phyloP scores from a whole-genome alignment of 192 early-diverging fungal genomes.

The Coemansia sp. region DNA sequence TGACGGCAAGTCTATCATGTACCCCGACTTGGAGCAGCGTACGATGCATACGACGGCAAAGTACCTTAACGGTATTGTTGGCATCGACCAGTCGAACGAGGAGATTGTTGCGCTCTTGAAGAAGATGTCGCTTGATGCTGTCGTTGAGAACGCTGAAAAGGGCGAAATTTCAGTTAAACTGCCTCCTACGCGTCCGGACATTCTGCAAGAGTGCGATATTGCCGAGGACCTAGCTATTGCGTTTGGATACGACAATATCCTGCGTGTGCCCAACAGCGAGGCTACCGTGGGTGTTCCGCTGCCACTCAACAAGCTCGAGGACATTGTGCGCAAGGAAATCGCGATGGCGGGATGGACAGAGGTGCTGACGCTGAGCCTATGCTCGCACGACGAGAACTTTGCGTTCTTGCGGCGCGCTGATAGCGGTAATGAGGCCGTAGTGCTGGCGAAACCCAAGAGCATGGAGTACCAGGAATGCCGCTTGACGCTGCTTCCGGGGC shows the following conservation, averaged over 20 bases:
- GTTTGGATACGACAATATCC: slow-evolving; percentile 94
- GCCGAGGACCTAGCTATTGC: slow-evolving; percentile 98
- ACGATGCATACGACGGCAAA: slow-evolving; percentile 70
- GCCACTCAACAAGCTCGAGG: slow-evolving; percentile 92
- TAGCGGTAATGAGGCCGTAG: slow-evolving; percentile 76
- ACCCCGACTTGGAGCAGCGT: slow-evolving; percentile 74
- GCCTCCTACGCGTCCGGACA: slow-evolving; percentile 90
- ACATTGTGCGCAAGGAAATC: slow-evolving; percentile 80
- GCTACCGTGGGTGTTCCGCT: slow-evolving; percentile 86
- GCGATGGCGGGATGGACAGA: slow-evolving; percentile 94
- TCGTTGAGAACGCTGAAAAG: slow-evolving; percentile 29
- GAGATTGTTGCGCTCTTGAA: slow-evolving; percentile 76
- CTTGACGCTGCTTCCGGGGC: slow-evolving; percentile 86
- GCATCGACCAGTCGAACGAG: slow-evolving; percentile 64
- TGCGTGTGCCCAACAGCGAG: slow-evolving; percentile 73
- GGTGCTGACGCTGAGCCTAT: slow-evolving; percentile 91
- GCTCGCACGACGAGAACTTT: slow-evolving; percentile 98
- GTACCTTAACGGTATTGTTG: slow-evolving; percentile 90
- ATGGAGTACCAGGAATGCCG: slow-evolving; percentile 92
- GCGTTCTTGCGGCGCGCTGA: slow-evolving; percentile 82
- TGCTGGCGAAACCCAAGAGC: slow-evolving; percentile 90
- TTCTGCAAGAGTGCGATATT: slow-evolving; percentile 96
- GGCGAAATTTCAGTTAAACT: slow-evolving; percentile 70
- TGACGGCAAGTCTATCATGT: slow-evolving; percentile 68
- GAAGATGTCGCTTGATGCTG: slow-evolving; percentile 86